These are phyloP conservation scores for Epichloe elymi DNA, from an alignment of 2,329 filamentous ascomycete species.

Conservation along the genomic window DNA sequence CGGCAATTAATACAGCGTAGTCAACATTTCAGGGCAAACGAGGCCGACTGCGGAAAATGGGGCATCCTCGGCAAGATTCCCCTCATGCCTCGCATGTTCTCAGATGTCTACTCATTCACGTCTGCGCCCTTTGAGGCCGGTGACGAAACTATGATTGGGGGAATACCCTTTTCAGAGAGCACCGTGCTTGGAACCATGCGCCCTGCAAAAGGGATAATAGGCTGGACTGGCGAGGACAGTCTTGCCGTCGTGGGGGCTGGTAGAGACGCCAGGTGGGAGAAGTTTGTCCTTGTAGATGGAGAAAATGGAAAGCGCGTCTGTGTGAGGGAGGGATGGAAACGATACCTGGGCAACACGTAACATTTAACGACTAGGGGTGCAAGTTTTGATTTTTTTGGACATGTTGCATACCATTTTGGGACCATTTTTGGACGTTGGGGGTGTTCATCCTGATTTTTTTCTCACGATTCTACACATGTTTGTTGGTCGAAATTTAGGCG, in stretches of 20 bases:
- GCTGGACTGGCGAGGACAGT: slow-evolving; percentile 66
- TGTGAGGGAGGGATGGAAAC: slow-evolving; percentile 68
- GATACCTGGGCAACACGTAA: slow-evolving; percentile 45
- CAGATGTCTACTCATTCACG: slow-evolving; percentile 77
- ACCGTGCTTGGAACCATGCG: slow-evolving; percentile 37
- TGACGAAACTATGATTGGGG: slow-evolving; percentile 48
- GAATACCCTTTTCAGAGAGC: slow-evolving; percentile 28
- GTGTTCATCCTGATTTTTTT: neutral
- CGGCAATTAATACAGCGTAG: slow-evolving; percentile 22
- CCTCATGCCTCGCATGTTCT: slow-evolving; percentile 79
- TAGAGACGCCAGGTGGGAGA: slow-evolving; percentile 74
- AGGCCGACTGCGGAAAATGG: slow-evolving; percentile 56
- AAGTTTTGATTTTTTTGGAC: neutral
- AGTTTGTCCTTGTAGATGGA: slow-evolving; percentile 58
- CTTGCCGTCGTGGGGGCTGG: slow-evolving; percentile 70
- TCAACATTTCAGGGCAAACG: slow-evolving; percentile 15
- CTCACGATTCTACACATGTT: neutral
- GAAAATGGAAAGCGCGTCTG: slow-evolving; percentile 55
- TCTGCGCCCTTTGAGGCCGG: slow-evolving; percentile 72
- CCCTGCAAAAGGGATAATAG: slow-evolving; percentile 70
- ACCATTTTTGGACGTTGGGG: neutral
- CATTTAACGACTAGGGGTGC: neutral
- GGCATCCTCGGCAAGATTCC: slow-evolving; percentile 74
- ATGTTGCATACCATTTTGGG: neutral
- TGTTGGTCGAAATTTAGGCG: neutral